Evolutionary conservation across 192 early-diverging fungal species (phyloP).

Genomic region (Coemansia sp.): DNA sequence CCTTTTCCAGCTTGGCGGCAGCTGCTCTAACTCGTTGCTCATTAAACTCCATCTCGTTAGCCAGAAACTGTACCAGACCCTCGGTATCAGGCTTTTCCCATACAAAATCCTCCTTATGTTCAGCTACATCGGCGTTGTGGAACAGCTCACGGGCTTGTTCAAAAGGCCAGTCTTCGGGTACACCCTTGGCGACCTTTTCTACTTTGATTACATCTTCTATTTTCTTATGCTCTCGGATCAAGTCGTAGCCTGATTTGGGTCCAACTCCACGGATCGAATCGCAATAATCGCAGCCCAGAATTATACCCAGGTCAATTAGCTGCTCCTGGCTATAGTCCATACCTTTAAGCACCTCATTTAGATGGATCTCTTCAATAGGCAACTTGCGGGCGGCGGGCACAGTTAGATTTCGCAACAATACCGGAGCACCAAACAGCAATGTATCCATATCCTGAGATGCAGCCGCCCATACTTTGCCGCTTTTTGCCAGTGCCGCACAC

Average conservation of each 20-base stretch:
- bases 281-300: conserved; percentile 97
- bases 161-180: conserved; percentile 89
- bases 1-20: conserved; percentile 76
- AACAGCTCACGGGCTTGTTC: conserved; percentile 88
- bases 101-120: conserved; percentile 60
- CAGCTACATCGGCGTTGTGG: conserved; percentile 70
- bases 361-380: conserved; percentile 85
- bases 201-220: conserved; percentile 80
- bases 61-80: conserved; percentile 82
- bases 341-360: conserved; percentile 78
- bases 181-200: conserved; percentile 72
- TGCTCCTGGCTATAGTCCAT: conserved; percentile 71
- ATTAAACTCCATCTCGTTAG: conserved; percentile 93
- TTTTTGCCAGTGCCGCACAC: conserved; percentile 86
- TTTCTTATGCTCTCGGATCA: conserved; percentile 80
- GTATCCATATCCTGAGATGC: conserved; percentile 99
- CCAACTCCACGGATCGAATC: conserved; percentile 94
- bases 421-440: conserved; percentile 85
- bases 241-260: conserved; percentile 73
- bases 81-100: conserved; percentile 79
- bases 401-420: conserved; percentile 89
- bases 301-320: conserved; percentile 97
- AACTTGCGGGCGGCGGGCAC: conserved; percentile 85
- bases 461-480: conserved; percentile 90
- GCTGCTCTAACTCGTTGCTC: conserved; percentile 87